These are phyloP conservation scores for Heliamphora pulchella DNA, from an alignment of 179 eudicot genomes.

Conservation along the genomic window DNA sequence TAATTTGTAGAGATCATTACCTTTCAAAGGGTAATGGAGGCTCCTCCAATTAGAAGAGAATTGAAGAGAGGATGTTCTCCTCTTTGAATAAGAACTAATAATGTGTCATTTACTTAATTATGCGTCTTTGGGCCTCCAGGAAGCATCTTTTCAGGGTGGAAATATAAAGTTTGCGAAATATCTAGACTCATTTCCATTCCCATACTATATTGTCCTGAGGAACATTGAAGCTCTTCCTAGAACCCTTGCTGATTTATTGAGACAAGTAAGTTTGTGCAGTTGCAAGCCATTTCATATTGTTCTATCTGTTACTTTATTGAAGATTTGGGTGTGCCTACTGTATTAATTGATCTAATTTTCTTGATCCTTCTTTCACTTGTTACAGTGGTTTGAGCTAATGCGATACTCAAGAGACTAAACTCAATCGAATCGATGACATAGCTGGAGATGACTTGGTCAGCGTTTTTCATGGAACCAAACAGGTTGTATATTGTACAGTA, in stretches of 20 bases:
- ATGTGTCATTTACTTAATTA: conserved; percentile 9
- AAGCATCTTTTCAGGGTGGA: conserved; percentile 36
- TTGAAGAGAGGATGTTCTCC: not conserved
- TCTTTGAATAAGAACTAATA: not conserved
- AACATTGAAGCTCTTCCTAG: conserved; percentile 88
- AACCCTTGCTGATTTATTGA: conserved; percentile 84
- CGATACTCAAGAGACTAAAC: conserved; percentile 49
- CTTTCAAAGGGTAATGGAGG: too few species aligned
- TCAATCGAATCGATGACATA: not conserved
- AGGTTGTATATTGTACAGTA: too few species aligned
- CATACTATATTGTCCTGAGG: conserved; percentile 80
- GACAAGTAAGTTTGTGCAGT: conserved; percentile 56
- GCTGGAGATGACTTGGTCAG: not conserved
- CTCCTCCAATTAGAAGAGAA: not conserved
- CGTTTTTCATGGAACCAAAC: not conserved
- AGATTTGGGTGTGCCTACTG: not conserved
- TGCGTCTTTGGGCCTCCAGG: conserved; percentile 34
- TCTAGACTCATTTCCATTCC: conserved; percentile 89
- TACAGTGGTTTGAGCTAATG: conserved; percentile 99
- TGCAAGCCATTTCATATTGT: not conserved
- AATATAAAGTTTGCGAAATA: conserved; percentile 38
- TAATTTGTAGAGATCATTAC: too few species aligned
- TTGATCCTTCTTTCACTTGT: not conserved
- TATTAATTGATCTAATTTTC: not conserved
- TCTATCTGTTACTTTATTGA: not conserved